Conservation (phyloP, 2,329 filamentous ascomycete species). For the Bipolaris bicolor region DNA sequence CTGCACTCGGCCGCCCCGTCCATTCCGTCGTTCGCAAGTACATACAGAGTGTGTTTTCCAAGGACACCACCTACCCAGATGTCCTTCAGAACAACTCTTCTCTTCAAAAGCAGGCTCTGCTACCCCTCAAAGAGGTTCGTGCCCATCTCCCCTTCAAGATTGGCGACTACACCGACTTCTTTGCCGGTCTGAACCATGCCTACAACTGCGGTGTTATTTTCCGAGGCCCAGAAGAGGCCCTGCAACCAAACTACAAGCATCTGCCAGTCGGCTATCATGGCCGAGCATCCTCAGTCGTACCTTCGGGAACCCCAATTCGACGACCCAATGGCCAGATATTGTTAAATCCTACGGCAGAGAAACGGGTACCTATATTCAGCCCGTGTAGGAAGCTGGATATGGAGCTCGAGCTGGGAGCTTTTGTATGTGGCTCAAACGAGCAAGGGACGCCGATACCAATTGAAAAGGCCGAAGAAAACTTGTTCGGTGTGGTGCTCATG, state of each 20-base stretch:
- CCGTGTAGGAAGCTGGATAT: conserved; percentile 74
- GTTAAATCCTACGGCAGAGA: conserved; percentile 64
- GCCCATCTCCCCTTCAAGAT: conserved; percentile 78
- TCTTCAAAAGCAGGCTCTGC: conserved; percentile 63
- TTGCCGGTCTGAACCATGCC: conserved; percentile 79
- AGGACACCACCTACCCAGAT: conserved; percentile 64
- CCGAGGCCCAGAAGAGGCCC: conserved; percentile 71
- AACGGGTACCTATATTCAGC: conserved; percentile 67
- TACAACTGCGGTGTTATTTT: conserved; percentile 75
- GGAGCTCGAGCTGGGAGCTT: conserved; percentile 80
- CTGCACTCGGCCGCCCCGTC: conserved; percentile 70
- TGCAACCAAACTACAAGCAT: conserved; percentile 82
- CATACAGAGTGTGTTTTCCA: conserved; percentile 70
- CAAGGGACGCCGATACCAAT: conserved; percentile 70
- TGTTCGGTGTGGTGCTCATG: conserved; percentile 82
- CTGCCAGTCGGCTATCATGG: conserved; percentile 84
- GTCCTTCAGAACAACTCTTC: conserved; percentile 67
- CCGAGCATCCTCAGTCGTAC: conserved; percentile 74
- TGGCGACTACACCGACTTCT: conserved; percentile 87
- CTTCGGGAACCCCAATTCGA: conserved; percentile 74
- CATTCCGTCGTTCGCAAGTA: conserved; percentile 72
- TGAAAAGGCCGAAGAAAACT: conserved; percentile 68
- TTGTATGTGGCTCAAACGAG: conserved; percentile 69
- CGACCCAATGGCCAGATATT: conserved; percentile 78
- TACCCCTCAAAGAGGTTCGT: conserved; percentile 65